These are phyloP conservation scores for Boletus huronensis DNA, from an alignment of 768 basidiomycete species.

Conservation along the genomic window DNA sequence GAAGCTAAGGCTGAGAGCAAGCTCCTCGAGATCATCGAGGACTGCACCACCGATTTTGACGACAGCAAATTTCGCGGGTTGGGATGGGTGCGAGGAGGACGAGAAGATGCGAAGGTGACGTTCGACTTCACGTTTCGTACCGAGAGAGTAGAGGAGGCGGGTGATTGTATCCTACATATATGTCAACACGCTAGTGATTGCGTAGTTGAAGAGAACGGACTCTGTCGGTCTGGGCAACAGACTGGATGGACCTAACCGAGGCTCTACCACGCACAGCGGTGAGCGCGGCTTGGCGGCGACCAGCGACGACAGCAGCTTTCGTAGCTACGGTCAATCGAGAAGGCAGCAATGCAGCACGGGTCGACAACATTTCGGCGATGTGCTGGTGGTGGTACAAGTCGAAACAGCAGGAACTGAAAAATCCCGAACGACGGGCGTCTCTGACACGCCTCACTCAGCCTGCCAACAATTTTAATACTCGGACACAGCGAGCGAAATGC, in stretches of 20 bases:
- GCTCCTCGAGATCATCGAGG: slow-evolving; percentile 85
- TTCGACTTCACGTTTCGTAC: slow-evolving; percentile 95
- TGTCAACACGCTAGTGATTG: neutral
- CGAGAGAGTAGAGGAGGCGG: slow-evolving; percentile 93
- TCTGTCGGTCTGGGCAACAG: slow-evolving; percentile 71
- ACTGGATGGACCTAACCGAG: slow-evolving; percentile 48
- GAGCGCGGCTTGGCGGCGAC: slow-evolving; percentile 38
- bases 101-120: slow-evolving; percentile 98
- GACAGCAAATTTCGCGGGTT: slow-evolving; percentile 94
- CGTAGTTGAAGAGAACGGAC: slow-evolving; percentile 38
- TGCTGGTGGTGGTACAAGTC: slow-evolving; percentile 4
- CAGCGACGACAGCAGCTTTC: slow-evolving; percentile 47
- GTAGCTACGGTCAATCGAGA: slow-evolving; percentile 36
- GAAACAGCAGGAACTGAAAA: neutral
- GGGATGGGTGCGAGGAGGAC: slow-evolving; percentile 82
- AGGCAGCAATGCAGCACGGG: slow-evolving; percentile 22
- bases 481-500: slow-evolving; percentile 13
- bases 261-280: slow-evolving; percentile 38
- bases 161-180: slow-evolving; percentile 86
- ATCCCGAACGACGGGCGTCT: neutral
- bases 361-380: slow-evolving; percentile 28
- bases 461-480: neutral
- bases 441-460: neutral
- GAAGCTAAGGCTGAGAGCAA: slow-evolving; percentile 94
- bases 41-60: slow-evolving; percentile 98